Base-by-base conservation (phyloP, 768 basidiomycete genomes). In the Boletus tylopilopsis region DNA sequence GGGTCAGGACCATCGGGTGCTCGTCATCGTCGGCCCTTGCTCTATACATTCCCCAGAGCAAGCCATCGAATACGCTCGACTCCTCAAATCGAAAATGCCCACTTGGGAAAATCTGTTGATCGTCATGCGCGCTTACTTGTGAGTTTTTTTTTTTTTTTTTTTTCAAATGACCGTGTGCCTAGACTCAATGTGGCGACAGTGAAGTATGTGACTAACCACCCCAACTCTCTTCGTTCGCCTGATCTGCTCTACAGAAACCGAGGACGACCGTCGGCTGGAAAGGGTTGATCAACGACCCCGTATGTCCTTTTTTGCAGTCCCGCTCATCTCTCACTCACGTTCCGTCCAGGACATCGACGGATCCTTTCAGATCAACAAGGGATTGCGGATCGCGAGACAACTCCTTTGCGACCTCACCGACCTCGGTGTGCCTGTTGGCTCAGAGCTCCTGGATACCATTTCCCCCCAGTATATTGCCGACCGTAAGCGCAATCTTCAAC, bases 191-290 rank as follows among this genome's bases (percentile, higher is more conserved):
- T 73, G 59, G 11, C 15, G 6, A 25, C 53, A 77, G 76, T 25
- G 75, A 76, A 65, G 75, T 76, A 49, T 44, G n/a, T n/a, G 13
- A 3, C 23, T 4, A 1, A 12, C 29, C 15, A 11, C 15, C 16
- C 15, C n/a, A 41, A 16, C 5, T 3, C 6, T 4, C 12, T 35
- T 16, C 18, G n/a, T 16, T 49, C 18, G 0, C 16, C 56, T 68
- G 6, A 68, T 32, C 22, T 15, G 19, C 16, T 42, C 23, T 43
- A 16, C 66, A 95, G 82, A 95, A 97, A 84, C 96, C 94, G 0
- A 80, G 95, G 49, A 98, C 95, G 24, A 98, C 94, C 2, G 94
- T 97, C 41, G 94, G 94, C 59, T 97, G 90, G 90, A 97, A 99
- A 73, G 96, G 95, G 33, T 77, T 90, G 61, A 89, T 88, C 66